Evolutionary conservation across 352 stramenopile species (phyloP).

Genomic region (Phytophthora capsici): DNA sequence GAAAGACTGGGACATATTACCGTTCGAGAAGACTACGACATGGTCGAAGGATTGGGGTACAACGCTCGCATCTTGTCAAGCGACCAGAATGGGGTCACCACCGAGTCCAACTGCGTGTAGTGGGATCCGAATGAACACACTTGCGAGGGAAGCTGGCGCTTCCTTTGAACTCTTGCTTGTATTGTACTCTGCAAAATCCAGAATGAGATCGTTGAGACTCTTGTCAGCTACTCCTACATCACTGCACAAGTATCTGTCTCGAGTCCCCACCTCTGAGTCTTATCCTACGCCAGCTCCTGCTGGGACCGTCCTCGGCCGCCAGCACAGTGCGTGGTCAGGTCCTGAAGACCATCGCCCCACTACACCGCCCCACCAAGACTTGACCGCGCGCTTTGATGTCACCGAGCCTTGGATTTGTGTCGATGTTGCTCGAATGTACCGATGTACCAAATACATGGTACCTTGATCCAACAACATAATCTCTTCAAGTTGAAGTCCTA

Average conservation of each 20-base stretch:
- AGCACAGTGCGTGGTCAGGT: constrained; percentile 16
- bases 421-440: constrained; percentile 10
- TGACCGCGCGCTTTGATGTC: constrained; percentile 4
- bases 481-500: constrained; percentile 5
- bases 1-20: constrained; percentile 43
- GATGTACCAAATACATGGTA: neutral
- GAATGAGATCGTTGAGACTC: neutral
- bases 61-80: constrained; percentile 36
- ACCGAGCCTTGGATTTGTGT: neutral
- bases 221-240: neutral
- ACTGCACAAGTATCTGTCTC: neutral
- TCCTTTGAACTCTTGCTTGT: constrained; percentile 6
- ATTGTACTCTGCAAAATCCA: constrained; percentile 10
- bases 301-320: constrained; percentile 1
- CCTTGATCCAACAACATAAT: neutral
- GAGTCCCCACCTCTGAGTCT: neutral
- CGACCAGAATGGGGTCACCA: constrained; percentile 16
- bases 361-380: constrained; percentile 17
- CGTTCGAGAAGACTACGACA: constrained; percentile 38
- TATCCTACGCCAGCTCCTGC: constrained; percentile 2
- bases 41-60: constrained; percentile 24
- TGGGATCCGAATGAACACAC: constrained; percentile 18
- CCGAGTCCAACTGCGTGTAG: constrained; percentile 34
- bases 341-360: constrained; percentile 17
- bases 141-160: constrained; percentile 4